phyloP scores from a whole-genome alignment of 2,329 filamentous ascomycete genomes.

The Coniochaeta sp. region DNA sequence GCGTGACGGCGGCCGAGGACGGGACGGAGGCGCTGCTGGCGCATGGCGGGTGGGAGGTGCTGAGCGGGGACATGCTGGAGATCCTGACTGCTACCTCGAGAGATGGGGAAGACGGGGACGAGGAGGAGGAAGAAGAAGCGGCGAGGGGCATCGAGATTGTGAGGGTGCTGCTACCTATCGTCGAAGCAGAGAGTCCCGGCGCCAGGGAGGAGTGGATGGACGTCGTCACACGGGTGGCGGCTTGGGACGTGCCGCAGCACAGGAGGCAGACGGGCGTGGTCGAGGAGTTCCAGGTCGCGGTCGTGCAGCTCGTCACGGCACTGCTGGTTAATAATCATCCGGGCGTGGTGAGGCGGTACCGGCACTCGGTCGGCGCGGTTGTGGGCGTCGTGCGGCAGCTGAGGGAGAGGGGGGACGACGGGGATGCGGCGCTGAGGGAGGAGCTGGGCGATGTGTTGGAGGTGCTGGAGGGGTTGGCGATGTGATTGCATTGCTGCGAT shows the following conservation, averaged over 20 bases:
- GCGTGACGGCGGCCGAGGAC: slow-evolving; percentile 39
- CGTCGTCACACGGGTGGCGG: slow-evolving; percentile 42
- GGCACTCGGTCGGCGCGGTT: slow-evolving; percentile 43
- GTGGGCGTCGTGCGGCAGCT: slow-evolving; percentile 39
- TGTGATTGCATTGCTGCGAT: background rate
- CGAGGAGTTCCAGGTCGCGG: slow-evolving; percentile 45
- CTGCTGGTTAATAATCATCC: slow-evolving; percentile 38
- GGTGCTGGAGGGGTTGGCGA: slow-evolving; percentile 14
- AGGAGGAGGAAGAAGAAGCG: slow-evolving; percentile 24
- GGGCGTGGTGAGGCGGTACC: slow-evolving; percentile 42
- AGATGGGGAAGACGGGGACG: slow-evolving; percentile 12
- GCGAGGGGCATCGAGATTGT: slow-evolving; percentile 48
- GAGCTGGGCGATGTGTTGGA: slow-evolving; percentile 35
- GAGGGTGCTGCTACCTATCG: slow-evolving; percentile 44
- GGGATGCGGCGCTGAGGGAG: slow-evolving; percentile 25
- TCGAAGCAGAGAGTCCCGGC: slow-evolving; percentile 36
- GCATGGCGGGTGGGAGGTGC: slow-evolving; percentile 45
- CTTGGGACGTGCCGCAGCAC: slow-evolving; percentile 32
- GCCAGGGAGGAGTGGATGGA: slow-evolving; percentile 51
- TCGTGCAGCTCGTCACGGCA: slow-evolving; percentile 47
- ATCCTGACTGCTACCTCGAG: slow-evolving; percentile 29
- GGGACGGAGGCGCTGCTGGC: slow-evolving; percentile 40
- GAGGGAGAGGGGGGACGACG: slow-evolving; percentile 17
- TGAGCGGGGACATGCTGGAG: slow-evolving; percentile 41
- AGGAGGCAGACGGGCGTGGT: slow-evolving; percentile 14